phyloP scores from a whole-genome alignment of 2,329 filamentous ascomycete genomes.

The Coniosporium tulheliwenetii region DNA sequence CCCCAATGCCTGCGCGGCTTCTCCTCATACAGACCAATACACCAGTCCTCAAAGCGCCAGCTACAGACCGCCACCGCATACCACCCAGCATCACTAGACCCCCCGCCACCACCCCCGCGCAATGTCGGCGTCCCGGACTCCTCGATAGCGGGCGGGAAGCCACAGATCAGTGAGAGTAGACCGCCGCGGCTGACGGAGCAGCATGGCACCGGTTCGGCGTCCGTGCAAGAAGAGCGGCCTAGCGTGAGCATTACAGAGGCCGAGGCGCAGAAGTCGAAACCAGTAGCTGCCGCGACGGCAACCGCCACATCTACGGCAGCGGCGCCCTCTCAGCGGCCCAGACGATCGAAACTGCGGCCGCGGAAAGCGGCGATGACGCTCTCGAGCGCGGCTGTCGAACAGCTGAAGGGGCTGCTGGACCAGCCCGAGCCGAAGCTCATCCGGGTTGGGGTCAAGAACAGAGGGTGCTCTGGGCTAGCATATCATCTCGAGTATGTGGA shows the following conservation, averaged over 20 bases:
- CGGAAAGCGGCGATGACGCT: slow-evolving; percentile 87
- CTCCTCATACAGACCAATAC: slow-evolving; percentile 13
- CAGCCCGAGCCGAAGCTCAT: slow-evolving; percentile 86
- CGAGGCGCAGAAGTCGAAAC: slow-evolving; percentile 52
- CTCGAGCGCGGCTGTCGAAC: slow-evolving; percentile 62
- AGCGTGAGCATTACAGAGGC: slow-evolving; percentile 40
- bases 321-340: slow-evolving; percentile 31
- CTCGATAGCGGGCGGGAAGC: slow-evolving; percentile 39
- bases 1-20: slow-evolving; percentile 21
- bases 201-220: slow-evolving; percentile 10
- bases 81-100: slow-evolving; percentile 41
- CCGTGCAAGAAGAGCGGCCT: slow-evolving; percentile 14
- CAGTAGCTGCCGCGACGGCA: slow-evolving; percentile 19
- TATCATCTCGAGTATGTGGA: slow-evolving; percentile 95
- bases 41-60: slow-evolving; percentile 19
- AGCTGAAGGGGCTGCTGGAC: slow-evolving; percentile 61
- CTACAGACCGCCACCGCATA: slow-evolving; percentile 53
- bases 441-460: slow-evolving; percentile 83
- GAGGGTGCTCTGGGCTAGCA: slow-evolving; percentile 82
- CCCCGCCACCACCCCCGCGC: slow-evolving; percentile 39
- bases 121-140: slow-evolving; percentile 43
- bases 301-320: slow-evolving; percentile 7
- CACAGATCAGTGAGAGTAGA: slow-evolving; percentile 31
- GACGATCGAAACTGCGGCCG: slow-evolving; percentile 53
- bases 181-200: slow-evolving; percentile 25